Evolutionary conservation across 2,329 filamentous ascomycete genomes (phyloP), one percentile per base, ranked within the genome.

Genomic region (Sclerotinia nivalis): DNA sequence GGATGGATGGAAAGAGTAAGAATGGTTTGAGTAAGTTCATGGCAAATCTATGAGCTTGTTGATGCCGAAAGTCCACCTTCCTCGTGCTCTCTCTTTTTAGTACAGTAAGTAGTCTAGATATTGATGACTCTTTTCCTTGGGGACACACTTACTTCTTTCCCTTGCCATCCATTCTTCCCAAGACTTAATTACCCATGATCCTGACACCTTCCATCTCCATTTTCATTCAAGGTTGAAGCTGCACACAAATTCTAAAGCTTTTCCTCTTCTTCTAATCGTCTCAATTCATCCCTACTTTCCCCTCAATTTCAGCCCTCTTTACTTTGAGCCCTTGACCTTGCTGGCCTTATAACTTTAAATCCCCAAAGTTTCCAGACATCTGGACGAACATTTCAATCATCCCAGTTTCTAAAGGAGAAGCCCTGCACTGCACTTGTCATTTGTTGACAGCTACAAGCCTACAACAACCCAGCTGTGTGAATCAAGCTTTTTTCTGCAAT

Each of bases 401-500:
- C 66, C 65, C 65, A 49, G 65, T 37, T 67, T 37, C 12, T 37
- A 13, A 43, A 49, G 43, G 13, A 56, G 13, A 67, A 49, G 55
- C 34, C 50, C 52, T 49, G 65, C 45, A 37, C 65, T 50, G 54
- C 52, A 60, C 28, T 47, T 49, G 65, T 45, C 65, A 60, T 61
- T 68, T 68, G 65, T 68, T 49, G 34, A 67, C 59, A 49, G 65
- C 54, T 56, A 67, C 64, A 54, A 66, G 49, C 52, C 54, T 45
- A 67, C 64, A 43, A 66, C 40, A 54, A 49, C 43, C 59, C n/a
- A 50, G 59, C 60, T 34, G 60, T 64, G 31, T 31, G 25, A 55
- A 62, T 65, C 67, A 69, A 69, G 67, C 67, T 59, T 56, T 56
- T 65, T 55, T 49, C 45, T 69, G 59, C 67, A 69, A 64, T 69